phyloP scores from a whole-genome alignment of 2,329 filamentous ascomycete genomes.

The Biscogniauxia mediterranea region DNA sequence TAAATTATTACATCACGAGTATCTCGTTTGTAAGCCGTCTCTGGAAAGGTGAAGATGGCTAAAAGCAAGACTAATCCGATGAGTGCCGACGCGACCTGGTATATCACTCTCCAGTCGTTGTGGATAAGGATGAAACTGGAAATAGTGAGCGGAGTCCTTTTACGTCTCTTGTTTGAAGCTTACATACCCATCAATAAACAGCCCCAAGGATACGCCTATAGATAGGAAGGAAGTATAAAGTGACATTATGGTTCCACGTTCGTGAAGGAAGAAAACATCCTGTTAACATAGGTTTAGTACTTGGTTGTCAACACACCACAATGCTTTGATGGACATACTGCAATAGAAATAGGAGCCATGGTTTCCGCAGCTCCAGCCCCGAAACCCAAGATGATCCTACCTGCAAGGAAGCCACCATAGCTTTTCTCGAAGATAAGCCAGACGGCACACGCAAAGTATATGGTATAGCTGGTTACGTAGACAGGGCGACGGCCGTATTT shows the following conservation, averaged over 20 bases:
- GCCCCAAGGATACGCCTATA: conserved; percentile 41
- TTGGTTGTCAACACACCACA: not conserved
- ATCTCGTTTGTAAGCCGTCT: conserved; percentile 47
- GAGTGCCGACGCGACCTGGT: conserved; percentile 49
- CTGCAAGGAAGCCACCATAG: conserved; percentile 43
- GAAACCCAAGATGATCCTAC: conserved; percentile 51
- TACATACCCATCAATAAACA: conserved; percentile 42
- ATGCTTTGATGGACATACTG: conserved; percentile 9
- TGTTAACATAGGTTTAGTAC: conserved; percentile 30
- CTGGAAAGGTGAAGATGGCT: conserved; percentile 53
- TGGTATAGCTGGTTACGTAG: conserved; percentile 42
- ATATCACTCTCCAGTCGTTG: conserved; percentile 50
- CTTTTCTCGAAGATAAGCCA: conserved; percentile 44
- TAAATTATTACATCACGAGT: not conserved
- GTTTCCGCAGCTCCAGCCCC: conserved; percentile 53
- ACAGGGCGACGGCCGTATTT: conserved; percentile 44
- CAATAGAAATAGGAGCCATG: conserved; percentile 32
- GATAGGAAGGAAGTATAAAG: conserved; percentile 42
- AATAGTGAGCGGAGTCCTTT: conserved; percentile 1
- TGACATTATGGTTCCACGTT: conserved; percentile 52
- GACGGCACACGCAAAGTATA: conserved; percentile 41
- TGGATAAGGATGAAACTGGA: conserved; percentile 46
- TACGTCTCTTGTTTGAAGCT: conserved; percentile 4
- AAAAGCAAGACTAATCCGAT: conserved; percentile 47
- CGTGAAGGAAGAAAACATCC: conserved; percentile 57